Base-by-base conservation (phyloP, 352 stramenopile genomes). In the Aphanomyces astaci region DNA sequence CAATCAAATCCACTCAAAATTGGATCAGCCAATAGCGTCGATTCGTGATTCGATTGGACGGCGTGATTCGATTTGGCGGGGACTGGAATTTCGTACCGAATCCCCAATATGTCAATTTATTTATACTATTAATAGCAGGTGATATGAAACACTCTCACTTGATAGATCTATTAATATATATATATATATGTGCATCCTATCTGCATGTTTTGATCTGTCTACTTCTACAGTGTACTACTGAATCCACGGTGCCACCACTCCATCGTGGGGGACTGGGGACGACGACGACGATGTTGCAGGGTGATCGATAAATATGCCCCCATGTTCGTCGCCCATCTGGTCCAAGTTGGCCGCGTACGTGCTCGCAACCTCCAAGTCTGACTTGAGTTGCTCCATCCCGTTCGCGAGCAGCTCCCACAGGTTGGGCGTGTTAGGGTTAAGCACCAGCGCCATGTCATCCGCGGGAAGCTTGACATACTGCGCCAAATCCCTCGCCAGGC, bases 381-480 rank as follows among this genome's bases (percentile, higher is more conserved):
- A 83, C 75, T 95, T 93, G 13, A 95, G 78, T 75, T 95, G 86
- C 71, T 95, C 86, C 86, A 95, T 93, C n/a, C 86, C 86, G 0
- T 80, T 89, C 17, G 83, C 90, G 36, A 95, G 64, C 49, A 95
- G 66, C 64, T 95, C 84, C 86, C 86, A 95, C 27, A 95, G 70
- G 70, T 95, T 86, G 0, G 86, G 86, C 28, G 72, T 82, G 45
- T 90, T 78, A 11, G 74, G 76, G 19, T 78, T 73, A 28, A 84
- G 71, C 15, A 65, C 39, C 49, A 64, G 43, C 31, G 54, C 54
- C 51, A 78, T 71, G 51, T 92, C 85, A 28, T 91, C 84, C 27
- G 86, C 81, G 1, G 80, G 80, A 28, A 95, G 73, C 43, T 90
- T 84, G 30, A 84, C 92, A 72, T 89, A 95, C 71, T 93, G 86